Evolutionary conservation across 1,139 yeast genomes (phyloP).

Genomic region (Trichomonascaceae sp.): DNA sequence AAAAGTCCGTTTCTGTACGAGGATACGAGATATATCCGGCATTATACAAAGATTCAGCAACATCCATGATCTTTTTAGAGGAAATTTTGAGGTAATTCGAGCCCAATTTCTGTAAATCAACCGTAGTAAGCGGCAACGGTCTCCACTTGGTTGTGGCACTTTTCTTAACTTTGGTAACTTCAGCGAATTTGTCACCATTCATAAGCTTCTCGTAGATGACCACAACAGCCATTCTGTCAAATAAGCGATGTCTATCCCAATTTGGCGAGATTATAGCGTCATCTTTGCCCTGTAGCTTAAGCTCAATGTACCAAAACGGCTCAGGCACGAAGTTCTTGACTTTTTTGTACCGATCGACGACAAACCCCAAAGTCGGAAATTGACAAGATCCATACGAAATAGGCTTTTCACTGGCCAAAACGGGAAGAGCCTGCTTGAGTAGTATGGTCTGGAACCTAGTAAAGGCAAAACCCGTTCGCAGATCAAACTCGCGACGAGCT

Average conservation of each 20-base stretch:
- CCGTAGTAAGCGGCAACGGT: constrained; percentile 91
- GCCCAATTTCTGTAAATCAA: constrained; percentile 87
- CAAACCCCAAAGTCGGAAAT: constrained; percentile 93
- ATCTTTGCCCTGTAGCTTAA: constrained; percentile 40
- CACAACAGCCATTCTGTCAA: constrained; percentile 62
- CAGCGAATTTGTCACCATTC: constrained; percentile 38
- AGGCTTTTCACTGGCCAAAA: constrained; percentile 26
- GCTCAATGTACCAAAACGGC: constrained; percentile 67
- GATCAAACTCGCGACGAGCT: constrained; percentile 80
- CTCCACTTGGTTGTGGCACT: constrained; percentile 70
- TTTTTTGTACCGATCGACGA: constrained; percentile 85
- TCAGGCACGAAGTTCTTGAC: constrained; percentile 69
- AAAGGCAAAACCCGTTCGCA: constrained; percentile 84
- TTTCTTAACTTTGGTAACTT: constrained; percentile 36
- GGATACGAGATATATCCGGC: constrained; percentile 89
- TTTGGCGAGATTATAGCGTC: constrained; percentile 37
- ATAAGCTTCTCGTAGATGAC: constrained; percentile 65
- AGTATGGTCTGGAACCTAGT: constrained; percentile 66
- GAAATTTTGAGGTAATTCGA: constrained; percentile 66
- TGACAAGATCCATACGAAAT: constrained; percentile 93
- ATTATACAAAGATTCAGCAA: constrained; percentile 80
- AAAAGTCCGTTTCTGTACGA: constrained; percentile 92
- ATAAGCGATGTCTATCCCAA: constrained; percentile 69
- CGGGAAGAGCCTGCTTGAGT: constrained; percentile 33
- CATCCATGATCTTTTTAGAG: constrained; percentile 71